phyloP scores from a whole-genome alignment of 163 green algal species.

The Scenedesmus sp. region DNA sequence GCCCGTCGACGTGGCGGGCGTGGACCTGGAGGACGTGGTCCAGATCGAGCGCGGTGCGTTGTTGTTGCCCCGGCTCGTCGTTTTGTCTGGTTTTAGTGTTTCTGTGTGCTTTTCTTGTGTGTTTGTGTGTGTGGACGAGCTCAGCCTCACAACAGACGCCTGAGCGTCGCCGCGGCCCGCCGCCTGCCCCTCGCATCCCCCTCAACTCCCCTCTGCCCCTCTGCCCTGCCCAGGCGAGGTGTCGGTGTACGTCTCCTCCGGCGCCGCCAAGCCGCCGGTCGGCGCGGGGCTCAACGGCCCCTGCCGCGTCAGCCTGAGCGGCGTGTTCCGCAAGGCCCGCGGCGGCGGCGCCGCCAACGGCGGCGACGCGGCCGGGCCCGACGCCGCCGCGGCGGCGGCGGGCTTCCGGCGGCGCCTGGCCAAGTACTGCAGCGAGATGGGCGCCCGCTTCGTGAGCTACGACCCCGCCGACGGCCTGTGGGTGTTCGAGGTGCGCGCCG shows the following conservation, averaged over 20 bases:
- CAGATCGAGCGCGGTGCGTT: conserved; percentile 59
- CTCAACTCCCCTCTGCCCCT: too few species aligned
- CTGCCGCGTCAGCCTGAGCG: conserved; percentile 76
- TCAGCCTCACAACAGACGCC: neutral
- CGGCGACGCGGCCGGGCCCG: neutral
- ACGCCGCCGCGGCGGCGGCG: conserved; percentile 12
- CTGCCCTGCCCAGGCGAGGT: conserved; percentile 72
- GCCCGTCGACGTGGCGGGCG: conserved; percentile 78
- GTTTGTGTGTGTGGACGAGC: neutral
- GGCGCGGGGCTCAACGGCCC: conserved; percentile 86
- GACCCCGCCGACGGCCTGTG: conserved; percentile 77
- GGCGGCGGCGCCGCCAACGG: neutral
- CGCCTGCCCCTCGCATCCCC: too few species aligned
- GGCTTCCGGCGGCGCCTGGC: conserved; percentile 33
- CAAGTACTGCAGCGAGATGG: conserved; percentile 62
- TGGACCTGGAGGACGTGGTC: conserved; percentile 80
- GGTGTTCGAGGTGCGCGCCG: conserved; percentile 76
- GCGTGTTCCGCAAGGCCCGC: conserved; percentile 63
- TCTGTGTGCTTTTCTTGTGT: neutral
- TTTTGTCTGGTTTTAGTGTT: conserved; percentile 3
- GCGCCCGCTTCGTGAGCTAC: conserved; percentile 85
- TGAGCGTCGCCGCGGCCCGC: too few species aligned
- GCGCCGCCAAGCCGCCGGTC: conserved; percentile 75
- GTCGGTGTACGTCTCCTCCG: conserved; percentile 69
- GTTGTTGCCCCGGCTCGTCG: neutral